A percentile compares a stretch with the other conserved stretches of the same genome.
phyloP scores from a whole-genome alignment of 768 basidiomycete genomes.

The Lactarius psammicola region DNA sequence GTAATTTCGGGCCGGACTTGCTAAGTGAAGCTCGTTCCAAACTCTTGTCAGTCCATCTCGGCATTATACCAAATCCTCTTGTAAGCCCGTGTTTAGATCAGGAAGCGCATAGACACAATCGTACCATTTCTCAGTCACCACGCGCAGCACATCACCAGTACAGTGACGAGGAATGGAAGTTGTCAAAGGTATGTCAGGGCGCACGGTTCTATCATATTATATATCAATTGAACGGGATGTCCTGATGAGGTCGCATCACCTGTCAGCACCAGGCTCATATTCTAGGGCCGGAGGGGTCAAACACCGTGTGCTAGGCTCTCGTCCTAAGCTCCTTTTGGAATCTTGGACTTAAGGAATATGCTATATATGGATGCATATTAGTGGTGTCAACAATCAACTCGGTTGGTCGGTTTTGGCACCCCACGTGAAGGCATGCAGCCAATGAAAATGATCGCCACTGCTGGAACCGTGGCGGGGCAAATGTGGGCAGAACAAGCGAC shows the following conservation, averaged over 20 bases:
- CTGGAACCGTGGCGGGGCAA: not conserved
- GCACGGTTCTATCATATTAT: not conserved
- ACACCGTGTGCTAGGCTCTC: not conserved
- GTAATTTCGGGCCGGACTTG: not conserved
- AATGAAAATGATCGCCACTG: not conserved
- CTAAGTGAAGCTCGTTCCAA: not conserved
- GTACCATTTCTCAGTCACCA: not conserved
- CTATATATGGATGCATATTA: not conserved
- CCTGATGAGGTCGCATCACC: not conserved
- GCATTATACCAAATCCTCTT: not conserved
- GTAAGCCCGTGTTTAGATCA: not conserved
- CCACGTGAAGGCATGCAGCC: not conserved
- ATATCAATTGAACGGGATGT: not conserved
- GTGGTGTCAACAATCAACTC: not conserved
- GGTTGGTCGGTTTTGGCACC: not conserved
- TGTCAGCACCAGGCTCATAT: not conserved
- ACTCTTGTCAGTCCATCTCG: not conserved
- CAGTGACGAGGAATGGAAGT: conserved; percentile 2
- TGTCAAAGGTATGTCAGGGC: conserved; percentile 4
- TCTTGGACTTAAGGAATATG: not conserved
- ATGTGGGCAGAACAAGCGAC: not conserved
- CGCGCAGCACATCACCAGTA: not conserved
- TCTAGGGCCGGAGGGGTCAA: not conserved
- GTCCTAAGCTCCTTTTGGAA: conserved; percentile 15
- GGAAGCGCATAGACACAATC: not conserved